A percentile compares a stretch with the other conserved stretches of the same genome.
Conservation (phyloP, 2,329 filamentous ascomycete genomes). For the Spiromastix sp. region DNA sequence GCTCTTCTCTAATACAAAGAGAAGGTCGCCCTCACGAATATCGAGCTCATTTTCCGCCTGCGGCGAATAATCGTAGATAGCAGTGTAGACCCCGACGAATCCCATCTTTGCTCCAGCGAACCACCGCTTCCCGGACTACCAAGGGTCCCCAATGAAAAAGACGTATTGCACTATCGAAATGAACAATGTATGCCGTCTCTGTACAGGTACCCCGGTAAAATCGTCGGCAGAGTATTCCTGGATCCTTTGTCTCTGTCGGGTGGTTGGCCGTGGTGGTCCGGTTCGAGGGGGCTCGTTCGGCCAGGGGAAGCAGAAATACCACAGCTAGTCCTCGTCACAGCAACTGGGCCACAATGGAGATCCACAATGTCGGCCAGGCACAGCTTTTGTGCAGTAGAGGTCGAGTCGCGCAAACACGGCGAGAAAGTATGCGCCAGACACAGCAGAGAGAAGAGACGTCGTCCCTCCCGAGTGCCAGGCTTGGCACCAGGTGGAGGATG, state of each 20-base stretch:
- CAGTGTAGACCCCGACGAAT: slow-evolving; percentile 83
- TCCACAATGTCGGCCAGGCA: too few relatives aligned
- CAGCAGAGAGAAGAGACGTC: neutral
- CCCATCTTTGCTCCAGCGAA: slow-evolving; percentile 51
- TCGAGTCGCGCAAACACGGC: neutral
- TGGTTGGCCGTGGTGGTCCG: too few relatives aligned
- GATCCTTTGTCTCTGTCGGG: too few relatives aligned
- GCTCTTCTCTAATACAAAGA: slow-evolving; percentile 81
- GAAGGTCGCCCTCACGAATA: slow-evolving; percentile 74
- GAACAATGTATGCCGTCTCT: neutral
- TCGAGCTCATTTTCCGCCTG: slow-evolving; percentile 78
- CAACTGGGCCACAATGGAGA: too few relatives aligned
- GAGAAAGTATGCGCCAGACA: neutral
- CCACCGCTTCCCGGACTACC: slow-evolving; percentile 7
- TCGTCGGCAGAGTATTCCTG: neutral
- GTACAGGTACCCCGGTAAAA: neutral
- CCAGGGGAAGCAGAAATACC: too few relatives aligned
- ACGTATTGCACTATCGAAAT: neutral
- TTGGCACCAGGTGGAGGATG: too few relatives aligned
- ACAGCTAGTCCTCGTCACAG: too few relatives aligned
- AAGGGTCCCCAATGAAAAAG: neutral
- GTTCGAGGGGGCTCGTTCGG: too few relatives aligned
- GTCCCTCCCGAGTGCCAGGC: too few relatives aligned
- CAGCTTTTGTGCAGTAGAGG: slow-evolving; percentile 1
- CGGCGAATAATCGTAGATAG: slow-evolving; percentile 84